These are phyloP conservation scores for Tetrapisispora phaffii DNA, from an alignment of 805 yeast genomes.

Conservation along the genomic window DNA sequence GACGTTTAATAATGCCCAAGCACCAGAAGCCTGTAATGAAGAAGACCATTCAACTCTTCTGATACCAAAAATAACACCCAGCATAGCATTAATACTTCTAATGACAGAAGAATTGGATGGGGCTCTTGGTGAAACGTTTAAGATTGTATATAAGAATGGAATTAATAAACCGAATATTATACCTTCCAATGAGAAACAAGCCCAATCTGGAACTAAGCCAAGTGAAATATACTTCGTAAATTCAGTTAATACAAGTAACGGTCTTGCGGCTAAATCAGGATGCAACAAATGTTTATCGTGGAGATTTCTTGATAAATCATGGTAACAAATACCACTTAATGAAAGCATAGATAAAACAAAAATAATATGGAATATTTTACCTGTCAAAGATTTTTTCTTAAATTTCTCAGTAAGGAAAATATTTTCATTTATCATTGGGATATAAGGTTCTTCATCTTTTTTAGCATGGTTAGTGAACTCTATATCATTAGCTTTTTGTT, in stretches of 20 bases:
- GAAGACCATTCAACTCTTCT: constrained; percentile 62
- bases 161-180: constrained; percentile 45
- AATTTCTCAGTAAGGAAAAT: background rate
- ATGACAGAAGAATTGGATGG: constrained; percentile 13
- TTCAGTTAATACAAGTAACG: constrained; percentile 31
- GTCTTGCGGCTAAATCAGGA: constrained; percentile 34
- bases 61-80: constrained; percentile 64
- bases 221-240: constrained; percentile 14
- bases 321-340: constrained; percentile 42
- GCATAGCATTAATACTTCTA: constrained; percentile 39
- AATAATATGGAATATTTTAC: constrained; percentile 6
- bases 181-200: constrained; percentile 41
- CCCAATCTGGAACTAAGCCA: constrained; percentile 19
- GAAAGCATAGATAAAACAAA: constrained; percentile 26
- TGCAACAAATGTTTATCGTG: constrained; percentile 42
- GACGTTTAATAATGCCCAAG: constrained; percentile 55
- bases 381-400: background rate
- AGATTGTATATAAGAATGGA: constrained; percentile 33
- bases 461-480: background rate
- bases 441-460: background rate
- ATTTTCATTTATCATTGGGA: background rate
- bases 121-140: constrained; percentile 9
- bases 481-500: constrained; percentile 16
- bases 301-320: constrained; percentile 43
- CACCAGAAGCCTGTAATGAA: constrained; percentile 50